Evolutionary conservation across 179 eudicot species (phyloP), one percentile per base, ranked within the genome.

Genomic region (Silene noctiflora): DNA sequence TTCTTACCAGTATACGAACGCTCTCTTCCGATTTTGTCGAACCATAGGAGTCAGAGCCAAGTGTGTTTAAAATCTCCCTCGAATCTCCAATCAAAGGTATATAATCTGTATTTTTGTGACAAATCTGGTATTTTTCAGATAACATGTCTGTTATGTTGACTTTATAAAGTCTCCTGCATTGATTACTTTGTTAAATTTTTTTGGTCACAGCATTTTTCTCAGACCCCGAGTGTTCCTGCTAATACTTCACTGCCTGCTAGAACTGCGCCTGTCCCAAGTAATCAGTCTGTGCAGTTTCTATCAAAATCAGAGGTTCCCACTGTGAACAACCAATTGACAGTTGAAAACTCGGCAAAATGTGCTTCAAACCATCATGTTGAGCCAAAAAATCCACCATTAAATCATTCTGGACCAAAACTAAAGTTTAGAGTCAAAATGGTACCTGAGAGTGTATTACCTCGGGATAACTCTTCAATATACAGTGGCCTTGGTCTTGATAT

Each of bases 1-100:
- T 85, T 85, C 73, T 67, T 85, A 35, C 84, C 88, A 14, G 72
- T 82, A 56, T 75, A 85, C 71, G 81, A 79, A 53, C 81, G 83
- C 4, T 75, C 85, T 72, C 83, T 80, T 71, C 85, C 78, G 8
- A 17, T 59, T 67, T 59, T 58, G 35, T 67, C 78, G 22, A 58
- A 65, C 61, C 83, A 67, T 22, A 77, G 64, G 51, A 61, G 58
- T 73, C 77, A 71, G 46, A 71, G 46, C 74, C 82, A 46, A 22
- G 33, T 66, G 71, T 74, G 29, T 71, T 56, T 60, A 17, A 82
- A 78, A 69, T 58, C 76, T 70, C 79, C 78, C 24, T 76, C 73
- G n/a, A 74, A 75, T 80, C 74, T 55, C 20, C 77, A 81, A 12
- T 80, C 75, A 56, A 74, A 75, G 81, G 83, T 83, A 29, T 21